Percentiles rank a stretch among this genome's conserved stretches.
Conservation (phyloP, 2,329 filamentous ascomycete species). For the Pseudocercospora ulei region DNA sequence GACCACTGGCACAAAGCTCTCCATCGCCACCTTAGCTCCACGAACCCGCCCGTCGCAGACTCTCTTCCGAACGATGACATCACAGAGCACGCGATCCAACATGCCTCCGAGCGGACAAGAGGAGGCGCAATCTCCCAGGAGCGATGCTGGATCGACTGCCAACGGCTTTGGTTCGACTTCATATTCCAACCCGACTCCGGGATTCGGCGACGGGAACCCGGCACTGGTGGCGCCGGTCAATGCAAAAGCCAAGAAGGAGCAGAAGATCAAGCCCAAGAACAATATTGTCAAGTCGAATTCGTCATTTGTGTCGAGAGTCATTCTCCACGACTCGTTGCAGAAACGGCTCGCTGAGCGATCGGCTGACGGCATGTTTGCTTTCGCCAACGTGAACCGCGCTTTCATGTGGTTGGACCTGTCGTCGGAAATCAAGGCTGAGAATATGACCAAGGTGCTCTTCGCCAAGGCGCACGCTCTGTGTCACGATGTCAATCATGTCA, state of each 20-base stretch:
- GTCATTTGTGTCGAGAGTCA: slow-evolving; percentile 93
- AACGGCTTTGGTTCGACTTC: slow-evolving; percentile 33
- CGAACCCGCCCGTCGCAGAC: slow-evolving; percentile 38
- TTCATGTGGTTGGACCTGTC: slow-evolving; percentile 94
- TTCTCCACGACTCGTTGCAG: slow-evolving; percentile 69
- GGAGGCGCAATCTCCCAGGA: slow-evolving; percentile 40
- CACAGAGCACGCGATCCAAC: slow-evolving; percentile 32
- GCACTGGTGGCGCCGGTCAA: slow-evolving; percentile 54
- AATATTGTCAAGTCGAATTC: slow-evolving; percentile 98
- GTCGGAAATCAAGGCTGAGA: slow-evolving; percentile 68
- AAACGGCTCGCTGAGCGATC: slow-evolving; percentile 73
- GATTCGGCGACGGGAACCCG: slow-evolving; percentile 79
- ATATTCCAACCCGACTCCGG: slow-evolving; percentile 41
- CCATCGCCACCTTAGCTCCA: slow-evolving; percentile 61
- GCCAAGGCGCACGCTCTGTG: slow-evolving; percentile 92
- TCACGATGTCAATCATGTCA: slow-evolving; percentile 79
- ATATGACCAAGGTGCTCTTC: slow-evolving; percentile 90
- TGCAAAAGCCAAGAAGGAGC: slow-evolving; percentile 54
- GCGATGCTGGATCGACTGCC: slow-evolving; percentile 40
- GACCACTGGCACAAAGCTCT: slow-evolving; percentile 73
- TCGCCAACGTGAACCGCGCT: slow-evolving; percentile 90
- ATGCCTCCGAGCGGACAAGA: slow-evolving; percentile 43
- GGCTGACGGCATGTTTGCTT: slow-evolving; percentile 71
- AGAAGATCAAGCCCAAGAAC: slow-evolving; percentile 89
- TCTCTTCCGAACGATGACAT: slow-evolving; percentile 37